Percentiles rank a stretch among this genome's conserved stretches.
Conservation (phyloP, 192 early-diverging fungal species). For the Lobulomyces angularis region DNA sequence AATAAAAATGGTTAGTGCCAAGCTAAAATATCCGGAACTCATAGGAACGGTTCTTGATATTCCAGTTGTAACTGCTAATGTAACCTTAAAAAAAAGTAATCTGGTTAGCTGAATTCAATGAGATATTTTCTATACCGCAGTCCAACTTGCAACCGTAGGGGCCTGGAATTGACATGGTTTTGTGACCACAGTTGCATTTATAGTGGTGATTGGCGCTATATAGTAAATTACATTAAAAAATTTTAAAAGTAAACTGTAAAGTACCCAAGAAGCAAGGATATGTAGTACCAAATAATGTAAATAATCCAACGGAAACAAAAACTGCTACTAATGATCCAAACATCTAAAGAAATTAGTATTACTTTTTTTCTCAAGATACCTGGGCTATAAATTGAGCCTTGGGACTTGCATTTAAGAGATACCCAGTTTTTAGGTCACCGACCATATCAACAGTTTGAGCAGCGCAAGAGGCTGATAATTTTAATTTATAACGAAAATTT, state of each 20-base stretch:
- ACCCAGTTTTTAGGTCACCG: conserved; percentile 78
- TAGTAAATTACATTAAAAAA: conserved; percentile 1
- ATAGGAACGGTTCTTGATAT: conserved; percentile 19
- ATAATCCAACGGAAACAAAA: conserved; percentile 40
- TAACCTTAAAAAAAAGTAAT: conserved; percentile 3
- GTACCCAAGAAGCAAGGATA: conserved; percentile 58
- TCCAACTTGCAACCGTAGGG: conserved; percentile 27
- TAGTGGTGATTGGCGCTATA: conserved; percentile 1
- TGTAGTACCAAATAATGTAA: conserved; percentile 43
- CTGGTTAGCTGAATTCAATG: too few species aligned
- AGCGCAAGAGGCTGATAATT: neutral
- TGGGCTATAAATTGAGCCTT: conserved; percentile 76
- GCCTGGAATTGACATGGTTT: conserved; percentile 24
- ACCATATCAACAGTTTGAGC: conserved; percentile 47
- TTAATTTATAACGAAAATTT: neutral
- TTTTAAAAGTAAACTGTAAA: too few species aligned
- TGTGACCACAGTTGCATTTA: conserved; percentile 2
- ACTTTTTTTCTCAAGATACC: conserved; percentile 39
- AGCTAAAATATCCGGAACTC: conserved; percentile 25
- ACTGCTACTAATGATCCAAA: conserved; percentile 4
- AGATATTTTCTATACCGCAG: too few species aligned
- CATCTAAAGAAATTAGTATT: neutral
- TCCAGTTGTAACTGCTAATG: conserved; percentile 8
- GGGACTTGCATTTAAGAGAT: conserved; percentile 67
- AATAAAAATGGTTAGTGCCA: conserved; percentile 25